Evolutionary conservation across 2,329 filamentous ascomycete genomes (phyloP), one percentile per base, ranked within the genome.

Genomic region (Colletotrichum theobromicola): DNA sequence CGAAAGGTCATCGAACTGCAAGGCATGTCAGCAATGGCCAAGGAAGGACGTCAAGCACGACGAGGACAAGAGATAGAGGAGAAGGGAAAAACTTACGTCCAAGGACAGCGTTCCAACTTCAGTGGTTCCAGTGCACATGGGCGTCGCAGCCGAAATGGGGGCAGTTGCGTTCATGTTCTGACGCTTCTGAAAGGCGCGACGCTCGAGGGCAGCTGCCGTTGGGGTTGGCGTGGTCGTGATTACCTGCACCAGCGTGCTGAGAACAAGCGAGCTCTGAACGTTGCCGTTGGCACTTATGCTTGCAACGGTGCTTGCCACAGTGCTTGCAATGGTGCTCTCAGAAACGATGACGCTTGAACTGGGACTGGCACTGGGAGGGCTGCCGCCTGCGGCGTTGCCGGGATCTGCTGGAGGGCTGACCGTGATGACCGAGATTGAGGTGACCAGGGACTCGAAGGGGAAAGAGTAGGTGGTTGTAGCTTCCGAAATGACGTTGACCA

Each of bases 381-480:
- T 16, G 61, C 35, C 50, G 10, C 26, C 67, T 8, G 58, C 53
- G 35, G 21, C 60, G 7, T 37, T 34, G 50, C 70, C 72, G 9
- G 80, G 77, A 35, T 81, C 75, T 16, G 81, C 62, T n/a, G 83
- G n/a, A n/a, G n/a, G 84, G 10, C 79, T 80, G 50, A 67, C 65
- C 30, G 65, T 37, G 32, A 74, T 76, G 67, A 71, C 70, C 5
- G 76, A 70, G 21, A 46, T 46, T 30, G 65, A 58, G 16, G 75
- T 76, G 67, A 71, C 70, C 7, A 76, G 74, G 35, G 70, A 67
- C 60, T 76, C 70, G 26, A 70, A 76, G 9, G 75, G 75, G 60
- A 76, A 76, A 2, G 83, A 85, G 74, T 85, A 85, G 2, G 85
- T 85, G 7, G 84, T 86, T 4, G 84, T 86, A 35, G 80, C 78